Evolutionary conservation across 257 asterid genomes (phyloP), one percentile per base, ranked within the genome.

Genomic region (Przewalskia tangutica): DNA sequence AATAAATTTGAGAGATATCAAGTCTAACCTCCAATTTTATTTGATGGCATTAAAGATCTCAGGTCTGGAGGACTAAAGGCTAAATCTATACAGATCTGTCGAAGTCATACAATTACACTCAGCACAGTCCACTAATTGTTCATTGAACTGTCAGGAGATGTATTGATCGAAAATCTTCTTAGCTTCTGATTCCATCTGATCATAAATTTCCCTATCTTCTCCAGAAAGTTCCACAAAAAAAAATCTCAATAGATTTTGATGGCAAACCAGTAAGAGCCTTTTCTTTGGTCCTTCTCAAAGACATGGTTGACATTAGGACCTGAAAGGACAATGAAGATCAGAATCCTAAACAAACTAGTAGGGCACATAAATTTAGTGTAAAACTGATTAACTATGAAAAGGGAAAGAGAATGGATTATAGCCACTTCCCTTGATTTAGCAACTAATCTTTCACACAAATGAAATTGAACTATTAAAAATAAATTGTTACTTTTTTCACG

Each of bases 211-310:
- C 20, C 97, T 94, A 76, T 94, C 98, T 83, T 90, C 97, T 82
- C 81, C 90, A 27, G 85, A 79, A 63, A 94, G 97, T 68, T 91
- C 89, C 82, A 94, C 92, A n/a, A 81, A 77, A 82, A 51, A 81
- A 81, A 23, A 93, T 93, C 85, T 91, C 93, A 38, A 91, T 85
- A 83, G 80, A 88, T 89, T 94, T 94, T 62, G 92, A 38, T 80
- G 98, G 97, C 84, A 94, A 87, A 59, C 89, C 90, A 85, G 84
- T 76, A 87, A 92, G 84, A 32, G 83, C 85, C 86, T 90, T 90
- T 16, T 92, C 97, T 82, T 94, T 93, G 54, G 93, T 94, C 88
- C 97, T 89, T 87, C 98, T 92, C 90, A 94, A 89, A 76, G 95
- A 90, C 87, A 94, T 87, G 76, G 94, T 79, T 73, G 92, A 90